Conservation (phyloP, 148 eudicot genomes). For the Nyssa sinensis region DNA sequence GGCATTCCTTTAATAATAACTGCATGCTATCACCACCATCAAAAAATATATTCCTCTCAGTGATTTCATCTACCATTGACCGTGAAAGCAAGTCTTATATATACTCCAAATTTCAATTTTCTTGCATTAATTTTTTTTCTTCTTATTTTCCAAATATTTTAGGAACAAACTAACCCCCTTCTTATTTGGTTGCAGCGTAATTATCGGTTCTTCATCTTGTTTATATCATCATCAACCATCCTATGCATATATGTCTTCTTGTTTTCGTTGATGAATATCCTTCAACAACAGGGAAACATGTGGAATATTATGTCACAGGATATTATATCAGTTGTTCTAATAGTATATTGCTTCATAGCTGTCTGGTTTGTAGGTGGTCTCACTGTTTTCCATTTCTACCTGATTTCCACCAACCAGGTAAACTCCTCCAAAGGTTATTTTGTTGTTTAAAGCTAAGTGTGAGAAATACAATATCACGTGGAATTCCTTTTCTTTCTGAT, state of each 20-base stretch:
- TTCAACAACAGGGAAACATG: constrained; percentile 27
- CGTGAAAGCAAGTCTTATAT: background rate
- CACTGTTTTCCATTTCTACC: constrained; percentile 67
- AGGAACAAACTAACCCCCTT: constrained; percentile 13
- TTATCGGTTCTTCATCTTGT: constrained; percentile 71
- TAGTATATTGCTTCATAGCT: constrained; percentile 61
- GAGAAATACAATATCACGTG: background rate
- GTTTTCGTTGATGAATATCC: constrained; percentile 50
- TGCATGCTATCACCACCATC: background rate
- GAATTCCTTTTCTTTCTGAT: background rate
- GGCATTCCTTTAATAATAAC: background rate
- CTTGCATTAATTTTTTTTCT: background rate
- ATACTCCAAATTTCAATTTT: background rate
- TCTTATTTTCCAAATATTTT: background rate
- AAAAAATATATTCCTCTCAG: background rate
- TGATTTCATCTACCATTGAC: background rate
- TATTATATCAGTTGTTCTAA: constrained; percentile 58
- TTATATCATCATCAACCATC: constrained; percentile 65
- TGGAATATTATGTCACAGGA: constrained; percentile 48
- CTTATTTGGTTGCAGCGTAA: constrained; percentile 63
- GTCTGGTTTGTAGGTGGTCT: constrained; percentile 92
- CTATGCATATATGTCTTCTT: constrained; percentile 68
- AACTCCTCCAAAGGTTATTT: constrained; percentile 6
- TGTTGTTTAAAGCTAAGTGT: background rate
- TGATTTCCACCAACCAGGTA: constrained; percentile 82